phyloP scores from a whole-genome alignment of 73 alveolate species.

The Paramecium biaurelia region DNA sequence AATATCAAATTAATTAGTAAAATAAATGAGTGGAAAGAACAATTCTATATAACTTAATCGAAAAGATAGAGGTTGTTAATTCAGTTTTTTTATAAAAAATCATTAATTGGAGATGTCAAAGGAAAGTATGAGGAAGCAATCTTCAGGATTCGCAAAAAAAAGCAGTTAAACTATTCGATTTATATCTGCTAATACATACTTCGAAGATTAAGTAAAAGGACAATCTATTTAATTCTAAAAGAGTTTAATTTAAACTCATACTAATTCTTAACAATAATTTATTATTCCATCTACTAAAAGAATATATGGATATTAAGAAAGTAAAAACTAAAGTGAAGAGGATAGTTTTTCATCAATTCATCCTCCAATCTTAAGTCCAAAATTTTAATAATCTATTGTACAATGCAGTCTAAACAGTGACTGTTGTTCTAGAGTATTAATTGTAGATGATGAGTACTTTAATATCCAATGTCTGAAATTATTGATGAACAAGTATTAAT shows the following conservation, averaged over 20 bases:
- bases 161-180: background rate
- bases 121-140: background rate
- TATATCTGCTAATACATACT: constrained; percentile 22
- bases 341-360: background rate
- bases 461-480: background rate
- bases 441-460: constrained; percentile 47
- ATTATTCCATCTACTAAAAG: background rate
- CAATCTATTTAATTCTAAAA: background rate
- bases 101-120: constrained; percentile 1
- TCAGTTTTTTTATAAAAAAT: constrained; percentile 5
- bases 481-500: background rate
- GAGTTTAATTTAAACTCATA: background rate
- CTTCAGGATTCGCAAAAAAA: background rate
- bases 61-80: background rate
- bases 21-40: background rate
- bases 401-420: background rate
- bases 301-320: background rate
- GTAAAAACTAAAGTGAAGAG: background rate
- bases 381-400: background rate
- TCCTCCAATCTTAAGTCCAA: background rate
- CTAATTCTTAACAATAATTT: background rate
- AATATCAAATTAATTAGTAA: constrained; percentile 30
- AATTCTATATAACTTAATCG: background rate
- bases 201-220: background rate
- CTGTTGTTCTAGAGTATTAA: constrained; percentile 34